Base-by-base conservation (phyloP, 768 basidiomycete genomes). In the Mrakia gelida region DNA sequence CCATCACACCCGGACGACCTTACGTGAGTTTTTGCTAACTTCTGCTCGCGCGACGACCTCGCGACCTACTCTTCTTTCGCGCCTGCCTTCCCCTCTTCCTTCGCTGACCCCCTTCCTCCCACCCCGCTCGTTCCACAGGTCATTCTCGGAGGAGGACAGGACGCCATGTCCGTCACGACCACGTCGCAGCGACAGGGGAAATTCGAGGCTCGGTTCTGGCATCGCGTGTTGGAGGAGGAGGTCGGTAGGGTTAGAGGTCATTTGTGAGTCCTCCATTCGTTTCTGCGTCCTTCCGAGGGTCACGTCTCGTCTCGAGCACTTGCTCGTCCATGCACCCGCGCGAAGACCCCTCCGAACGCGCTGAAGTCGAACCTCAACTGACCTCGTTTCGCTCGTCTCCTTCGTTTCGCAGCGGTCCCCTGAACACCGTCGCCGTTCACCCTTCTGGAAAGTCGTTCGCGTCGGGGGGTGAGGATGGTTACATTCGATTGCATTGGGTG, bases 161-260 rank as follows among this genome's bases (percentile, higher is more conserved):
- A 97, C 83, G 97, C 97, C 6, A 96, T 94, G 94, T 90, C 87
- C 82, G 97, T 98, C 72, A 98, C 97, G 21, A 98, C 94, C 11
- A 98, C 96, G 0, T 94, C 94, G 2, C 82, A 90, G 32, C 90
- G 97, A 73, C 93, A 97, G 84, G 97, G 96, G 30, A 97, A 98
- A 85, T 99, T 99, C 84, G 97, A 98, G 86, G 93, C 94, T 16
- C 88, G 95, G 56, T 98, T 99, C 87, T 98, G 95, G 94, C 96
- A 99, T 87, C 94, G 92, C 81, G 88, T 96, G 54, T 92, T 96
- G 81, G 95, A 96, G 85, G 95, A 97, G 86, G 96, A 98, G 84
- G 92, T 98, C 75, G 95, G 96, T 26, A 90, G 95, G 16, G 95
- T 99, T 62, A 95, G 95, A 84, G 97, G 97, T 18, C 96, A 98